Evolutionary conservation across 306 rosid species (phyloP), one percentile per base, ranked within the genome.

Genomic region (Mimosa bimucronata): DNA sequence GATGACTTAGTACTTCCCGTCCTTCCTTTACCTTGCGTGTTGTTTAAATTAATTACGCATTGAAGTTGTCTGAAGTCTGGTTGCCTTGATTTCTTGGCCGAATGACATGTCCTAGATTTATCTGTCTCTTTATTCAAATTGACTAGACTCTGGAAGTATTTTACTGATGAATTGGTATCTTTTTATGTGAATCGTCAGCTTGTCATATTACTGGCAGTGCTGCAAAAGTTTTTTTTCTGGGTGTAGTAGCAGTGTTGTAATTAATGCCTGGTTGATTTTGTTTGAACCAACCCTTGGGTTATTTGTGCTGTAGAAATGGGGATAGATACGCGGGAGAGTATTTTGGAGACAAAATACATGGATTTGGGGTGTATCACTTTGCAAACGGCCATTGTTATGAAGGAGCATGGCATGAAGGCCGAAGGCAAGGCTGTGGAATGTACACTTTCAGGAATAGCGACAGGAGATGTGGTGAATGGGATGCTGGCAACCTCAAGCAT

Each of bases 291-390:
- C 60, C 42, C 8, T 73, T 25, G 37, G 21, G 50, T 30, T 28
- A 12, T 11, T 85, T 58, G 38, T 52, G 71, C 7, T 90, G 85
- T 55, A 96, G 99, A 82, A 96, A 96, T 79, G 99, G 99, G 66
- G 99, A 96, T 89, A 89, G 93, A 76, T 96, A 96, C 86, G 97
- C 97, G 10, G 99, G 99, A 30, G 99, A 96, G 86, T 96, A 96
- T 83, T 96, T 96, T 71, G 99, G 98, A 21, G 99, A 96, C 89
- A 96, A 89, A 83, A 90, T 96, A 73, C 99, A 96, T 82, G 99
- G 98, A 83, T 96, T 96, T 79, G 99, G 99, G 9, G 87, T 91
- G n/a, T 96, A 96, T 81, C 94, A 91, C 77, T 96, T 96, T 83
- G 97, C 94, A 19, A 93, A 96, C 61, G 97, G 97, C 16, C 99